Percentiles rank a stretch among this genome's conserved stretches.
These are phyloP conservation scores for Fusarium gaditjirri DNA, from an alignment of 2,329 filamentous ascomycete genomes.

Conservation along the genomic window DNA sequence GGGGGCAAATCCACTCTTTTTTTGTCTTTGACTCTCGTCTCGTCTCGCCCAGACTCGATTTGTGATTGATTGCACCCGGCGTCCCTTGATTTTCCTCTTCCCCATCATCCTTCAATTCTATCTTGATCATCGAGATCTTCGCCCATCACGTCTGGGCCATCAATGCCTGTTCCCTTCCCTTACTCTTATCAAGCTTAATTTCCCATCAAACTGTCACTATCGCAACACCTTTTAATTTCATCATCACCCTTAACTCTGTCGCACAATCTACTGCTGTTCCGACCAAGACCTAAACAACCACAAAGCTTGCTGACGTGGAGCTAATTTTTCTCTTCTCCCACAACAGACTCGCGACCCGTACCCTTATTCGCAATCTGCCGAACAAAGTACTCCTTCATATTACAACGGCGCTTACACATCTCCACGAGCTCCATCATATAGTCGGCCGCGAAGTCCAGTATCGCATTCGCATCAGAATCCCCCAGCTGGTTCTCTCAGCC, in stretches of 20 bases:
- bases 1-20: slow-evolving; percentile 48
- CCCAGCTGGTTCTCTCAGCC: slow-evolving; percentile 56
- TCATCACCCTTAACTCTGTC: slow-evolving; percentile 32
- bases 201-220: slow-evolving; percentile 17
- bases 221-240: slow-evolving; percentile 37
- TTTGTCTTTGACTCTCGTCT: slow-evolving; percentile 41
- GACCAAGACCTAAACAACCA: slow-evolving; percentile 22
- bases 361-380: slow-evolving; percentile 56
- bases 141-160: slow-evolving; percentile 30
- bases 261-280: slow-evolving; percentile 26
- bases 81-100: slow-evolving; percentile 34
- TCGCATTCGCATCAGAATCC: slow-evolving; percentile 62
- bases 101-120: slow-evolving; percentile 31
- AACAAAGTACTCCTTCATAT: slow-evolving; percentile 57
- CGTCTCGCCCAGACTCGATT: slow-evolving; percentile 31
- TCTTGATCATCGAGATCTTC: slow-evolving; percentile 16
- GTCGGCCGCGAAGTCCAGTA: slow-evolving; percentile 60
- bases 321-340: slow-evolving; percentile 41
- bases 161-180: slow-evolving; percentile 39
- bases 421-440: slow-evolving; percentile 56
- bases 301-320: slow-evolving; percentile 43
- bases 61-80: slow-evolving; percentile 33
- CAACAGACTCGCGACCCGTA: slow-evolving; percentile 63
- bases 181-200: slow-evolving; percentile 18
- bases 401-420: slow-evolving; percentile 63